phyloP scores from a whole-genome alignment of 2,329 filamentous ascomycete species.

The Mollisia scopiformis region DNA sequence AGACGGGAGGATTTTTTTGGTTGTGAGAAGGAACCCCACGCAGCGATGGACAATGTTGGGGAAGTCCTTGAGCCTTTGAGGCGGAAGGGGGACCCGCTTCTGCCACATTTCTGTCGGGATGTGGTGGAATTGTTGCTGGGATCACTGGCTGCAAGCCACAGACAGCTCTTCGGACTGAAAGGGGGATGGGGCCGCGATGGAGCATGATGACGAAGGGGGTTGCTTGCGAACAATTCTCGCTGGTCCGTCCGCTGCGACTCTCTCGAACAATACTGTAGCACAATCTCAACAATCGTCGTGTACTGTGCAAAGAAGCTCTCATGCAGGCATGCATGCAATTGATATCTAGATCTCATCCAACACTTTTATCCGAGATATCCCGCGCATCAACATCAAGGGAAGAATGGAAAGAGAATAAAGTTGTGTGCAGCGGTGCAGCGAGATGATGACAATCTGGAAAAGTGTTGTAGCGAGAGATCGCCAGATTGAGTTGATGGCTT shows the following conservation, averaged over 20 bases:
- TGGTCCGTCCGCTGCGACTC: too few relatives aligned
- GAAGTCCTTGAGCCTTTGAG: constrained; percentile 13
- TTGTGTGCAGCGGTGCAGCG: neutral
- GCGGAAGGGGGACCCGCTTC: constrained; percentile 4
- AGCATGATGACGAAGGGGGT: too few relatives aligned
- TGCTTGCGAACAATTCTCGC: constrained; percentile 1
- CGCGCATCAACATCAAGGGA: neutral
- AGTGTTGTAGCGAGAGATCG: neutral
- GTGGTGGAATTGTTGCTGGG: constrained; percentile 12
- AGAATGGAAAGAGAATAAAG: too few relatives aligned
- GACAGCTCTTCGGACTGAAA: too few relatives aligned
- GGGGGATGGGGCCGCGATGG: too few relatives aligned
- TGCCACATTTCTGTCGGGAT: constrained; percentile 11
- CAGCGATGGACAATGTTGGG: constrained; percentile 19
- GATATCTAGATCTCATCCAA: neutral
- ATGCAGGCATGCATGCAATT: neutral
- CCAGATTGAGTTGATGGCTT: neutral
- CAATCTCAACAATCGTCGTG: constrained; percentile 3
- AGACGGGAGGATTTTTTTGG: neutral
- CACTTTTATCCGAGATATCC: neutral
- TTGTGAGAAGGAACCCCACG: neutral
- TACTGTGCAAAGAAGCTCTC: neutral
- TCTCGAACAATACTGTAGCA: too few relatives aligned
- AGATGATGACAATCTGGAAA: neutral
- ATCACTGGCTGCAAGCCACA: constrained; percentile 17